Evolutionary conservation across 768 basidiomycete species (phyloP), one percentile per base, ranked within the genome.

Genomic region (Epithele typhae): DNA sequence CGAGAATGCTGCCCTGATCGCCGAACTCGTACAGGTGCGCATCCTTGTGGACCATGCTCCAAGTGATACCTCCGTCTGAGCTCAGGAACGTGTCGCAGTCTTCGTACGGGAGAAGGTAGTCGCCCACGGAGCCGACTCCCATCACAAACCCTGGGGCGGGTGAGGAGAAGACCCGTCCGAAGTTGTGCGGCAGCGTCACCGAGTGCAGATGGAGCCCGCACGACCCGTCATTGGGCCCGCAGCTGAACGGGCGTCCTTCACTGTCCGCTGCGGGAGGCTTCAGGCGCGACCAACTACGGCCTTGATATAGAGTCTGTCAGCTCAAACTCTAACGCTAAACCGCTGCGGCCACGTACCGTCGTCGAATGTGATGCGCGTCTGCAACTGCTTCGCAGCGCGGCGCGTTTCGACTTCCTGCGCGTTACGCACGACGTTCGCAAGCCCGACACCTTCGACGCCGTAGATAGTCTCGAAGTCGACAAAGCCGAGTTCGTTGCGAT

Each of bases 21-120:
- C 96, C 96, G 62, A 98, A 94, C 67, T 98, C 94, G 59, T 97
- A 97, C 67, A 93, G 92, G 61, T 91, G 84, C 0, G 95, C 88
- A 19, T 84, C 82, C 43, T 65, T 68, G 35, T 71, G 70, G 9
- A 84, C 74, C 85, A 91, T 92, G 19, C 58, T 68, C 95, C 96
- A 99, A 5, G 79, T 79, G 12, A 92, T 55, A 1, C 96, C 96
- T 0, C 84, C 93, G 58, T 99, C 91, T 0, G 76, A 85, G 55
- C 91, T 94, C 49, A 98, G 63, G 72, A 96, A 99, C 0, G 95
- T 97, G 58, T 96, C 92, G 58, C 88, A 84, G 30, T 96, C 84
- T 35, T 87, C 81, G 57, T 97, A 97, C 0, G 79, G 69, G 15
- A 70, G 62, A 7, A 97, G 70, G 11, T 68, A 64, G 18, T 74